phyloP scores from a whole-genome alignment of 2,329 filamentous ascomycete genomes.

The Penicillium sp. region DNA sequence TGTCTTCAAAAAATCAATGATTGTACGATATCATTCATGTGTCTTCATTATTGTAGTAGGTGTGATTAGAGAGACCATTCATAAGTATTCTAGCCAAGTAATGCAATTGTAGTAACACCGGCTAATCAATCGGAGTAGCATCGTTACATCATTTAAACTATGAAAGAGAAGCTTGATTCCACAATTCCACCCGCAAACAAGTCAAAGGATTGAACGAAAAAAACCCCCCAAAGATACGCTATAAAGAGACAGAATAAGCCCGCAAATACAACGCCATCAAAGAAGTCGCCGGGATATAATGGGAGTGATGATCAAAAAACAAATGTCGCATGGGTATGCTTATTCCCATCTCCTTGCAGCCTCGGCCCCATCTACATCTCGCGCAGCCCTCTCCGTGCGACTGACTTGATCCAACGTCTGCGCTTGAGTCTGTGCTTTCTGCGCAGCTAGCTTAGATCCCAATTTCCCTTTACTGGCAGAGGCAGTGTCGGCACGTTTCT shows the following conservation, averaged over 20 bases:
- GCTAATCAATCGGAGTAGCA: background rate
- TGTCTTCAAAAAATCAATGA: background rate
- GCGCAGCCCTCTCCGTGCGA: slow-evolving; percentile 60
- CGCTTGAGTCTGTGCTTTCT: slow-evolving; percentile 70
- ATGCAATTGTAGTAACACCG: background rate
- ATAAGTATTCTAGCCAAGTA: background rate
- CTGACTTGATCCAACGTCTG: slow-evolving; percentile 68
- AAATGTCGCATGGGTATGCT: slow-evolving; percentile 7
- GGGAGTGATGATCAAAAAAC: background rate
- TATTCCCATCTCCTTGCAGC: slow-evolving; percentile 59
- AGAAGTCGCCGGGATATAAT: background rate
- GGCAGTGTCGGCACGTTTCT: slow-evolving; percentile 64
- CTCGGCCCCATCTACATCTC: slow-evolving; percentile 65
- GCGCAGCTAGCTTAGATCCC: slow-evolving; percentile 66
- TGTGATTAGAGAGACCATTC: rapidly evolving
- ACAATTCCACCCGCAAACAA: background rate
- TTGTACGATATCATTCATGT: slow-evolving; percentile 9
- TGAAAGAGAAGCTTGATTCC: background rate
- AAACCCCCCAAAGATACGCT: too few relatives aligned
- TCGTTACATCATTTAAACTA: background rate
- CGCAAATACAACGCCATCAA: background rate
- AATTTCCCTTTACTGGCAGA: slow-evolving; percentile 62
- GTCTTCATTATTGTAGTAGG: background rate
- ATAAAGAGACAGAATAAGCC: background rate
- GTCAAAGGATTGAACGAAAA: background rate